A percentile compares a stretch with the other conserved stretches of the same genome.
phyloP scores from a whole-genome alignment of 805 yeast species.

The Candida jianshihensis region DNA sequence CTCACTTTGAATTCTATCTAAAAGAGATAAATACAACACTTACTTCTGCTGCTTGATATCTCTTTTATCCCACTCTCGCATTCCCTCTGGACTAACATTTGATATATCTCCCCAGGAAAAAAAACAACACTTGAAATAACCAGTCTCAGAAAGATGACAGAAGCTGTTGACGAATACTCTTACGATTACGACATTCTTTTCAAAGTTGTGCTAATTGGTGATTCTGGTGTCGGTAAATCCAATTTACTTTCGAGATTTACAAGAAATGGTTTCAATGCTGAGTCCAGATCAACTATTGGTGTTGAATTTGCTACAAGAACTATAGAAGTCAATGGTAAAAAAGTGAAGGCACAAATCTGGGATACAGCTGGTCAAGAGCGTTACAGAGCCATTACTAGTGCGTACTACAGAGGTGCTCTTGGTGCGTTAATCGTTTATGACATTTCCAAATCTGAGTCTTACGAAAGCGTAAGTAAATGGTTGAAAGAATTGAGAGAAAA shows the following conservation, averaged over 20 bases:
- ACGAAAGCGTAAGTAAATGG: constrained; percentile 84
- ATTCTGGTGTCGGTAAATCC: constrained; percentile 95
- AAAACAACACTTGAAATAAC: not conserved
- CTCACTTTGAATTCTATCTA: too few relatives aligned
- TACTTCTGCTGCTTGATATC: too few relatives aligned
- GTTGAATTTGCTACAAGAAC: constrained; percentile 98
- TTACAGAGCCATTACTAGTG: constrained; percentile 95
- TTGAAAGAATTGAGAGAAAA: constrained; percentile 84
- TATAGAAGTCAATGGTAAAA: constrained; percentile 75
- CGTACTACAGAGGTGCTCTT: constrained; percentile 96
- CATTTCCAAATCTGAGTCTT: constrained; percentile 82
- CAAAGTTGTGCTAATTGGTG: constrained; percentile 92
- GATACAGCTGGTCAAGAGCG: constrained; percentile 99
- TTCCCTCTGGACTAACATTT: too few relatives aligned
- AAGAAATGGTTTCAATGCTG: constrained; percentile 90
- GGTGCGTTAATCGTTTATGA: constrained; percentile 96
- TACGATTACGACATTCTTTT: constrained; percentile 88
- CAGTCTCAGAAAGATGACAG: constrained; percentile 10
- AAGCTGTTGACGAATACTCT: constrained; percentile 52
- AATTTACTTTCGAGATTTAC: constrained; percentile 91
- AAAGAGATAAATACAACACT: too few relatives aligned
- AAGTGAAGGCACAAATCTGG: constrained; percentile 92
- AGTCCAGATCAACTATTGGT: constrained; percentile 91
- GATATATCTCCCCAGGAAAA: too few relatives aligned
- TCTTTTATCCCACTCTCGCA: too few relatives aligned